Evolutionary conservation across 148 eudicot species (phyloP).

Genomic region (Suaeda aralocaspica): DNA sequence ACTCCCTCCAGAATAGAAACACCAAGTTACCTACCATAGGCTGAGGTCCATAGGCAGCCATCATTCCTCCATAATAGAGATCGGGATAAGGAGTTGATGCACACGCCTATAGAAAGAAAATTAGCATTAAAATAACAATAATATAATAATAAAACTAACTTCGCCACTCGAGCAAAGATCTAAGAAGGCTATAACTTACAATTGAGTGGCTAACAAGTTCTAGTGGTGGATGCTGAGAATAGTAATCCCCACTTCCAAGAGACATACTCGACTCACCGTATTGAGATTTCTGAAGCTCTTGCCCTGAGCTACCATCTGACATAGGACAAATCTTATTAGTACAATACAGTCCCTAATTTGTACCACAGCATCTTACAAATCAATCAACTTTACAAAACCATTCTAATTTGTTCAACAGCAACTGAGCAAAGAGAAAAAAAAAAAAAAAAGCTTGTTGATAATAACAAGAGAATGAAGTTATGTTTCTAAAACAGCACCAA

Average conservation of each 20-base stretch:
- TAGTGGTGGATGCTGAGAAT: slow-evolving; percentile 58
- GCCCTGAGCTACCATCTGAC: slow-evolving; percentile 42
- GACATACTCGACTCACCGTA: slow-evolving; percentile 37
- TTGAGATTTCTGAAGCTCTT: slow-evolving; percentile 40
- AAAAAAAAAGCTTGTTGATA: not conserved
- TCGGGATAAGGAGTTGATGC: slow-evolving; percentile 66
- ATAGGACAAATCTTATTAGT: slow-evolving; percentile 22
- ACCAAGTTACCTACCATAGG: slow-evolving; percentile 48
- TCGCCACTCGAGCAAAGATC: not conserved
- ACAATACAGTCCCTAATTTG: not conserved
- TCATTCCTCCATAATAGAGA: slow-evolving; percentile 78
- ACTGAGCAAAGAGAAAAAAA: not conserved
- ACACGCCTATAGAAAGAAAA: slow-evolving; percentile 54
- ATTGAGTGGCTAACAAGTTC: slow-evolving; percentile 93
- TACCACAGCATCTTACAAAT: not conserved
- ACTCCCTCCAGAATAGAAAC: not conserved
- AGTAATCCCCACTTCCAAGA: slow-evolving; percentile 37
- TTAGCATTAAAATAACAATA: not conserved
- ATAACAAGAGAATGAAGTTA: not conserved
- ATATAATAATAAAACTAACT: too few relatives aligned
- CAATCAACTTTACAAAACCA: too few relatives aligned
- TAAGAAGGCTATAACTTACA: slow-evolving; percentile 44
- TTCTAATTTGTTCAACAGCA: not conserved
- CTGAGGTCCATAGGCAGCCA: slow-evolving; percentile 80
- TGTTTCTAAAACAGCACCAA: not conserved